phyloP scores from a whole-genome alignment of 2,329 filamentous ascomycete genomes.

The Lojkania enalia region DNA sequence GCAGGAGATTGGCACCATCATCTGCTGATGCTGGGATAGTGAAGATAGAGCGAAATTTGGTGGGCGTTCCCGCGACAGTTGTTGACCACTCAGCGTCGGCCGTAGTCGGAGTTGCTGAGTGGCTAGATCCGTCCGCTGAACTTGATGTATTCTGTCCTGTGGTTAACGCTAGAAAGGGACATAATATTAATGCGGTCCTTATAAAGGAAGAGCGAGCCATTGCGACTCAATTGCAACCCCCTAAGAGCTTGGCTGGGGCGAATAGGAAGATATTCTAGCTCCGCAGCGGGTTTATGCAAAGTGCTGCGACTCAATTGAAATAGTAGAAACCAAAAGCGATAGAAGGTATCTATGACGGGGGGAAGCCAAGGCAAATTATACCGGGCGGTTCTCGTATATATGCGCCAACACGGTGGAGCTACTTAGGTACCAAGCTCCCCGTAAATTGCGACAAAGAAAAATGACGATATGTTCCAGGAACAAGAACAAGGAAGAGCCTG shows the following conservation, averaged over 20 bases:
- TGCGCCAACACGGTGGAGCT: not conserved
- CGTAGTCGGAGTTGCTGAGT: conserved; percentile 24
- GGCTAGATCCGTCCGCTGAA: conserved; percentile 10
- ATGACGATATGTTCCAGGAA: conserved; percentile 21
- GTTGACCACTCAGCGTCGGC: conserved; percentile 27
- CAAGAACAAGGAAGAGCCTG: conserved; percentile 15
- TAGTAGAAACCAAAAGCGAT: not conserved
- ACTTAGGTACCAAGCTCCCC: conserved; percentile 19
- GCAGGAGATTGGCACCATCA: conserved; percentile 46
- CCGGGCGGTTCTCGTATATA: not conserved
- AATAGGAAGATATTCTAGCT: not conserved
- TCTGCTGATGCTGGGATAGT: conserved; percentile 45
- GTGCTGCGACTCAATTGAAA: not conserved
- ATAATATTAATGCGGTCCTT: conserved; percentile 26
- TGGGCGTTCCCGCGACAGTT: conserved; percentile 34
- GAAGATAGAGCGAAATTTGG: conserved; percentile 36
- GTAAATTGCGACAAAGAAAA: conserved; percentile 15
- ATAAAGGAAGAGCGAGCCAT: conserved; percentile 33
- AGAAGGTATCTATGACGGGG: not conserved
- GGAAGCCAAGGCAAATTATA: conserved; percentile 6
- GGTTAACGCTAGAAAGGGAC: conserved; percentile 29
- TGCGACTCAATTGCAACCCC: conserved; percentile 18
- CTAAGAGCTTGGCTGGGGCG: too few relatives aligned
- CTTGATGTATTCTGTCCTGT: conserved; percentile 17
- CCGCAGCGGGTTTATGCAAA: not conserved